Percentiles rank a stretch among this genome's conserved stretches.
phyloP scores from a whole-genome alignment of 345 rosid genomes.

The Eucalyptus cloeziana region DNA sequence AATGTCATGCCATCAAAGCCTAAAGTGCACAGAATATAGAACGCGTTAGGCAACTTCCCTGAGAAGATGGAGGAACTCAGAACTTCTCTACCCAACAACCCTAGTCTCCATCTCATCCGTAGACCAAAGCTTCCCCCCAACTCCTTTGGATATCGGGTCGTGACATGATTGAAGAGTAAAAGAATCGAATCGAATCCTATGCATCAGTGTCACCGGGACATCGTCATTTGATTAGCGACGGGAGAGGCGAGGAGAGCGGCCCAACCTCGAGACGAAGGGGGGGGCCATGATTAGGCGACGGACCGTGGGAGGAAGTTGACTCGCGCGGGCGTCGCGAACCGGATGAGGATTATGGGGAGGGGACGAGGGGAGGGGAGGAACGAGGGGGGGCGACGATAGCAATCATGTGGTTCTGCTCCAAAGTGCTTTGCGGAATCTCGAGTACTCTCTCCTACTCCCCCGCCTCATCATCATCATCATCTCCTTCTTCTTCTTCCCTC shows the following conservation, averaged over 20 bases:
- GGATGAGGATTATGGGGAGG: neutral
- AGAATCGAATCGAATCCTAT: neutral
- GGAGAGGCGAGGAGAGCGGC: neutral
- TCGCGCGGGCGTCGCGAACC: neutral
- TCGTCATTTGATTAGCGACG: neutral
- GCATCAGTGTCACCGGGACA: neutral
- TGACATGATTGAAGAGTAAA: neutral
- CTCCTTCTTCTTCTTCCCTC: neutral
- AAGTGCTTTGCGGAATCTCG: neutral
- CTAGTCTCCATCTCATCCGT: neutral
- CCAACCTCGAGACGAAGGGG: neutral
- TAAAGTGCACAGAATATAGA: neutral
- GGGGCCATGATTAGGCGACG: neutral
- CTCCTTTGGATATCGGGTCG: neutral
- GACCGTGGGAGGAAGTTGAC: neutral
- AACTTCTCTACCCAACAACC: neutral
- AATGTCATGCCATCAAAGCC: neutral
- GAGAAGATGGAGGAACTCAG: neutral
- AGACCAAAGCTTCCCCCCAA: neutral
- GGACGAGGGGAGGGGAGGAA: fast-evolving
- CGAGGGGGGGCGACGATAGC: neutral
- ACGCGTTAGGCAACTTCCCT: neutral
- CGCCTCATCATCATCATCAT: neutral
- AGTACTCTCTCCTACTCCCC: neutral
- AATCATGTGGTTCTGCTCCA: neutral